Conservation (phyloP, 140 eudicot genomes). For the Oenanthe javanica region DNA sequence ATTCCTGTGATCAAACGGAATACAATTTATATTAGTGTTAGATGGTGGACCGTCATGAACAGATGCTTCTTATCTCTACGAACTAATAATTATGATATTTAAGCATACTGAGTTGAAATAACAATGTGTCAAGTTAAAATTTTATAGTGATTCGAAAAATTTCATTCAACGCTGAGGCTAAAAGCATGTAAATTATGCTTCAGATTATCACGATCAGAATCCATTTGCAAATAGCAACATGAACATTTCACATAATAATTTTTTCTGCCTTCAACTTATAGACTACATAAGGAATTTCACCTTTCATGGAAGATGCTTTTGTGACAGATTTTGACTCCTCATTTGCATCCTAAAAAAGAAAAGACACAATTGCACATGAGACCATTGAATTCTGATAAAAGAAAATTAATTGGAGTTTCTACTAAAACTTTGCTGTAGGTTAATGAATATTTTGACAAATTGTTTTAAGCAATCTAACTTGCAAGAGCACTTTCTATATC, state of each 20-base stretch:
- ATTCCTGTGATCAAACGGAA: slow-evolving; percentile 42
- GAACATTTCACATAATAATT: neutral
- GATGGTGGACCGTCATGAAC: neutral
- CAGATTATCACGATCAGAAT: neutral
- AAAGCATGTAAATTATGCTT: neutral
- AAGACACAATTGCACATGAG: neutral
- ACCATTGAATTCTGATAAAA: neutral
- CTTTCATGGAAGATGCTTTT: slow-evolving; percentile 84
- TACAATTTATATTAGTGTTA: neutral
- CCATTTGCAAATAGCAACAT: neutral
- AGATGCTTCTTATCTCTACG: neutral
- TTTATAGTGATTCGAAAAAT: neutral
- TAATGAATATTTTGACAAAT: neutral
- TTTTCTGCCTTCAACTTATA: neutral
- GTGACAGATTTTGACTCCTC: slow-evolving; percentile 87
- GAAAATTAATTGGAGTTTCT: too few relatives aligned
- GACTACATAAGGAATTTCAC: slow-evolving; percentile 20
- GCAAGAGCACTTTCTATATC: neutral
- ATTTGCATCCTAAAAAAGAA: slow-evolving; percentile 52
- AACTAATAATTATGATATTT: neutral
- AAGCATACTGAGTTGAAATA: neutral
- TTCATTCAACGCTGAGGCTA: neutral
- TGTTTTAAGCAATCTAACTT: neutral
- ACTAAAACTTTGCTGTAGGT: neutral
- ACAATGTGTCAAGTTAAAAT: neutral